These are phyloP conservation scores for Alternaria ethzedia DNA, from an alignment of 2,329 filamentous ascomycete genomes.

Conservation along the genomic window DNA sequence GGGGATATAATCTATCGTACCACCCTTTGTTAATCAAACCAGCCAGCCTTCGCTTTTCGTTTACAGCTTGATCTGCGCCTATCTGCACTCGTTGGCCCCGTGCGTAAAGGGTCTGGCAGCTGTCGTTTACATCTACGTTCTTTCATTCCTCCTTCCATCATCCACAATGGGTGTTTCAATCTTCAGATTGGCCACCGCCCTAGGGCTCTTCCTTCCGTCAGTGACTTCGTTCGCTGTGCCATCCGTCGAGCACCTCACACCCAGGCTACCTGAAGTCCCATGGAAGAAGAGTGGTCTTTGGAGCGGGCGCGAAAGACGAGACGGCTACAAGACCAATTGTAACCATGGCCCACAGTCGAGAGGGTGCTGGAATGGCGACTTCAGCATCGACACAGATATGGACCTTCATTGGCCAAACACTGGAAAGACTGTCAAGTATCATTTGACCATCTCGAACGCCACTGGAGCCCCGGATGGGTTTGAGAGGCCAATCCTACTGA, in stretches of 20 bases:
- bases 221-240: slow-evolving; percentile 27
- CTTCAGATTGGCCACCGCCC: slow-evolving; percentile 6
- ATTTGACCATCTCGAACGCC: slow-evolving; percentile 52
- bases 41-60: slow-evolving; percentile 17
- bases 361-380: slow-evolving; percentile 37
- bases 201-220: slow-evolving; percentile 22
- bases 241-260: slow-evolving; percentile 5
- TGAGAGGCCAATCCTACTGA: slow-evolving; percentile 46
- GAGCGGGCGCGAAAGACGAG: slow-evolving; percentile 7
- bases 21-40: slow-evolving; percentile 15
- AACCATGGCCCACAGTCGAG: slow-evolving; percentile 31
- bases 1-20: slow-evolving; percentile 25
- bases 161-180: slow-evolving; percentile 16
- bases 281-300: slow-evolving; percentile 31
- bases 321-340: slow-evolving; percentile 23
- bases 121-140: slow-evolving; percentile 9
- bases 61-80: slow-evolving; percentile 5
- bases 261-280: slow-evolving; percentile 22
- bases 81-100: slow-evolving; percentile 4
- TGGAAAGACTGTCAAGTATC: slow-evolving; percentile 52
- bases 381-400: slow-evolving; percentile 53
- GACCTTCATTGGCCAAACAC: slow-evolving; percentile 52
- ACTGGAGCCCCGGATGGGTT: slow-evolving; percentile 57
- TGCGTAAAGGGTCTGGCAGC: not conserved
- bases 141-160: slow-evolving; percentile 8